Evolutionary conservation across 2,329 filamentous ascomycete species (phyloP).

Genomic region (Trichoderma brevicompactum): DNA sequence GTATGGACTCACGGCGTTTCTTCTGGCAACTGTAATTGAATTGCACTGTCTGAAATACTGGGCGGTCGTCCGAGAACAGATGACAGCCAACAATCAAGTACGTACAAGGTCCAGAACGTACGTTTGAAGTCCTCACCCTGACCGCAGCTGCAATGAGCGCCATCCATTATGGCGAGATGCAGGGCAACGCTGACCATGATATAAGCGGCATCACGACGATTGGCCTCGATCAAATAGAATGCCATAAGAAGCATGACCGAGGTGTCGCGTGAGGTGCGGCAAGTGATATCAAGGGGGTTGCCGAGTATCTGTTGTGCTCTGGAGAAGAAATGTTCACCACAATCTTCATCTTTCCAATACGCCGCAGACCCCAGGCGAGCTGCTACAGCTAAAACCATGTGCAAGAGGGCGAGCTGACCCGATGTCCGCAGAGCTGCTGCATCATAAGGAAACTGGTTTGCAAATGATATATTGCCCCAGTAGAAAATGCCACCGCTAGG

Average conservation of each 20-base stretch:
- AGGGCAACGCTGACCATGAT: not conserved
- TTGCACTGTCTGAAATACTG: not conserved
- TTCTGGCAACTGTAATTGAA: not conserved
- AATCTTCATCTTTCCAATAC: not conserved
- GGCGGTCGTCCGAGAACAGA: not conserved
- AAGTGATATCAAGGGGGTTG: slow-evolving; percentile 3
- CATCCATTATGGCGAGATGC: slow-evolving; percentile 1
- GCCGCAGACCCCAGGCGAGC: not conserved
- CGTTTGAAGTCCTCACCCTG: not conserved
- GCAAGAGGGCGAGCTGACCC: not conserved
- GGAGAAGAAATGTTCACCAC: not conserved
- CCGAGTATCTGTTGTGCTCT: not conserved
- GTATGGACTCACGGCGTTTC: not conserved
- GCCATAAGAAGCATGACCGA: slow-evolving; percentile 2
- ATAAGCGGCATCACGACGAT: not conserved
- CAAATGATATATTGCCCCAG: not conserved
- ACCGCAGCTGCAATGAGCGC: not conserved
- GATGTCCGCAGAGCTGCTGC: not conserved
- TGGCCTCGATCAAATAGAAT: slow-evolving; percentile 2
- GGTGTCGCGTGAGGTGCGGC: not conserved
- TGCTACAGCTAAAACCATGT: not conserved
- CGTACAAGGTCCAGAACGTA: not conserved
- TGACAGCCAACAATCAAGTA: slow-evolving; percentile 1
- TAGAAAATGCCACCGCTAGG: slow-evolving; percentile 2
- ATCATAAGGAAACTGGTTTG: slow-evolving; percentile 3